Percentiles rank a stretch among this genome's conserved stretches.
These are phyloP conservation scores for Triticum aestivum DNA, from an alignment of 176 grass and related monocot species.

Conservation along the genomic window DNA sequence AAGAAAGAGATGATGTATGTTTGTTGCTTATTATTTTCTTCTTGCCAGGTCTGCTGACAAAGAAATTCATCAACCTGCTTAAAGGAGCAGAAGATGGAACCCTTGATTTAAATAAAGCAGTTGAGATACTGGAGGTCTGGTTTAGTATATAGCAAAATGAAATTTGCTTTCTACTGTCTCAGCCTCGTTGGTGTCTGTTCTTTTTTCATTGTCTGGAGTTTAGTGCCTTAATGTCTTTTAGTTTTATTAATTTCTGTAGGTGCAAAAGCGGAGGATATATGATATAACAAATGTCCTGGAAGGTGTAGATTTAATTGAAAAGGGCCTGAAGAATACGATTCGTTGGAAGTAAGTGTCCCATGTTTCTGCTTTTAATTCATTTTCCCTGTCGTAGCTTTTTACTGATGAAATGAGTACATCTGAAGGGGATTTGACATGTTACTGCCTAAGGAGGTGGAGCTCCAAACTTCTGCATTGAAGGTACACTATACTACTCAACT, in stretches of 20 bases:
- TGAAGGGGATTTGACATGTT: slow-evolving; percentile 83
- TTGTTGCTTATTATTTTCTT: slow-evolving; percentile 28
- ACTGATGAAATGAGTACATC: slow-evolving; percentile 39
- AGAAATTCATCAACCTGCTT: slow-evolving; percentile 87
- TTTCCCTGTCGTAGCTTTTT: slow-evolving; percentile 8
- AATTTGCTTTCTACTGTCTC: slow-evolving; percentile 12
- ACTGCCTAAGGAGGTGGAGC: slow-evolving; percentile 70
- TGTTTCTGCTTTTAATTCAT: slow-evolving; percentile 21
- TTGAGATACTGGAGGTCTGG: slow-evolving; percentile 67
- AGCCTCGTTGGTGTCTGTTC: background rate
- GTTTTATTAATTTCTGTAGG: slow-evolving; percentile 55
- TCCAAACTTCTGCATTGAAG: slow-evolving; percentile 67
- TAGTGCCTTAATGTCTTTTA: slow-evolving; percentile 12
- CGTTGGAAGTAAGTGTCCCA: slow-evolving; percentile 75
- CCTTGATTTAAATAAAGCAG: slow-evolving; percentile 97
- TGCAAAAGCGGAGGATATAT: slow-evolving; percentile 98
- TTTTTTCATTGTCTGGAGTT: background rate
- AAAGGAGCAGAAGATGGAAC: slow-evolving; percentile 78
- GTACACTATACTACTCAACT: slow-evolving; percentile 29
- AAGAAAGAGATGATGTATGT: background rate
- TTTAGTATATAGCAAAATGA: slow-evolving; percentile 13
- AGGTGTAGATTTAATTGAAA: slow-evolving; percentile 95
- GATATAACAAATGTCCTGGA: slow-evolving; percentile 99
- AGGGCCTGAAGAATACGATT: slow-evolving; percentile 81
- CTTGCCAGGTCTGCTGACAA: slow-evolving; percentile 78